Percentiles rank a stretch among this genome's conserved stretches.
These are phyloP conservation scores for Phytophthora foliorum DNA, from an alignment of 352 stramenopile genomes.

Conservation along the genomic window DNA sequence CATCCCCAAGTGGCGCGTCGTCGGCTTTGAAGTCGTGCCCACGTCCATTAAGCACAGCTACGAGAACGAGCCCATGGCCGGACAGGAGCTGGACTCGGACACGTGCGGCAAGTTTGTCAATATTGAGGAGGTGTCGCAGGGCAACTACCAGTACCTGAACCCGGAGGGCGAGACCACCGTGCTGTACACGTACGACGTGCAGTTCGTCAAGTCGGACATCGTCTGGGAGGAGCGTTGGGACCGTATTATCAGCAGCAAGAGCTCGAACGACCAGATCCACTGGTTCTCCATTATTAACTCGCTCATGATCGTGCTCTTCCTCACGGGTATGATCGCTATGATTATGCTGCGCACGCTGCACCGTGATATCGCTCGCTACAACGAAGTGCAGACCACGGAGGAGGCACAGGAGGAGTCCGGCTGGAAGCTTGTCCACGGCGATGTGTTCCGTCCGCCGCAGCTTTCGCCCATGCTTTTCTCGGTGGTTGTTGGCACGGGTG, in stretches of 20 bases:
- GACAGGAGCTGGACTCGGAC: conserved; percentile 82
- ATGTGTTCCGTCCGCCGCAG: conserved; percentile 98
- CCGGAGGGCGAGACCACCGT: conserved; percentile 82
- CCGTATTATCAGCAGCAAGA: conserved; percentile 97
- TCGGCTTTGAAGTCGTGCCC: conserved; percentile 97
- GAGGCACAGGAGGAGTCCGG: conserved; percentile 96
- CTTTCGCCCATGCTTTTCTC: conserved; percentile 95
- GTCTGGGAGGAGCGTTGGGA: conserved; percentile 99
- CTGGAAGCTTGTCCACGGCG: conserved; percentile 97
- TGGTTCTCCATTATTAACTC: conserved; percentile 99
- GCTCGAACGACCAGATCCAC: conserved; percentile 98
- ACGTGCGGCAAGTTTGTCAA: conserved; percentile 93
- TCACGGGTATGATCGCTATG: conserved; percentile 99
- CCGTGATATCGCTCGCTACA: conserved; percentile 98
- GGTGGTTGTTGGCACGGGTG: conserved; percentile 96
- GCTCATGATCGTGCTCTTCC: conserved; percentile 99
- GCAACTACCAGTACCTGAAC: conserved; percentile 89
- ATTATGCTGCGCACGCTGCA: conserved; percentile 99
- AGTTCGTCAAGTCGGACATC: conserved; percentile 96
- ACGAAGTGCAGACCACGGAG: conserved; percentile 95
- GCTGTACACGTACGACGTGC: conserved; percentile 99
- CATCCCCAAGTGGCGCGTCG: conserved; percentile 88
- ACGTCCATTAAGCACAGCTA: conserved; percentile 95
- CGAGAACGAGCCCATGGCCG: conserved; percentile 84
- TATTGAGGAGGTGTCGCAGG: conserved; percentile 81